These are phyloP conservation scores for Lophiostoma macrostomum DNA, from an alignment of 495 filamentous ascomycete genomes.

Conservation along the genomic window DNA sequence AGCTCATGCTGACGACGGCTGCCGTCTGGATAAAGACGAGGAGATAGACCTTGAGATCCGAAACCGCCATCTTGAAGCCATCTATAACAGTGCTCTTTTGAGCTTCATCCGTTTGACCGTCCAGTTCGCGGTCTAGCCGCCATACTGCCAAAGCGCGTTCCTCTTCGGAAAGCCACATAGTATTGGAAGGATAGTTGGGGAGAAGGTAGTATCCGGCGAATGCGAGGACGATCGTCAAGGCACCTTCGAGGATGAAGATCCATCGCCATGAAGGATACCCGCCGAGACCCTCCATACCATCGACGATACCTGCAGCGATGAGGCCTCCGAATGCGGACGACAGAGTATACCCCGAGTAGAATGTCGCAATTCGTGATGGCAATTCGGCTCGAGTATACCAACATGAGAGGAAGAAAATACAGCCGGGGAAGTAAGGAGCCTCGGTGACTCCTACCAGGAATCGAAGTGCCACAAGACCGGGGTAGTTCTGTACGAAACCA, in stretches of 20 bases:
- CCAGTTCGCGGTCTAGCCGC: slow-evolving; percentile 69
- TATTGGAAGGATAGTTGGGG: slow-evolving; percentile 76
- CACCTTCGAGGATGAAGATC: slow-evolving; percentile 80
- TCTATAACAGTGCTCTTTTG: neutral
- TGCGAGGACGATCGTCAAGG: slow-evolving; percentile 50
- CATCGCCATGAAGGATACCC: slow-evolving; percentile 58
- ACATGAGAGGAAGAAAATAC: slow-evolving; percentile 55
- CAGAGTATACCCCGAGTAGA: slow-evolving; percentile 39
- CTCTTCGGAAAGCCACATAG: slow-evolving; percentile 65
- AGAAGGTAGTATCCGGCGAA: slow-evolving; percentile 56
- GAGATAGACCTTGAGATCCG: slow-evolving; percentile 3
- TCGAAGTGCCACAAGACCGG: slow-evolving; percentile 51
- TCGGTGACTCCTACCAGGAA: slow-evolving; percentile 40
- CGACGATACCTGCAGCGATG: slow-evolving; percentile 36
- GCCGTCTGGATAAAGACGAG: slow-evolving; percentile 2
- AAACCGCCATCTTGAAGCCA: neutral
- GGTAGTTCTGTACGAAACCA: slow-evolving; percentile 49
- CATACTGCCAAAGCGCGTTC: slow-evolving; percentile 64
- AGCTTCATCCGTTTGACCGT: neutral
- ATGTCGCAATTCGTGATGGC: slow-evolving; percentile 51
- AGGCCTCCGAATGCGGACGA: slow-evolving; percentile 39
- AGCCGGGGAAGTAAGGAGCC: slow-evolving; percentile 36
- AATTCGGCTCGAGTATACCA: slow-evolving; percentile 59
- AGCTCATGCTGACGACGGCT: slow-evolving; percentile 7
- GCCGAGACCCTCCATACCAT: slow-evolving; percentile 29